phyloP scores from a whole-genome alignment of 2,329 filamentous ascomycete species.

The Alternaria arbusti region DNA sequence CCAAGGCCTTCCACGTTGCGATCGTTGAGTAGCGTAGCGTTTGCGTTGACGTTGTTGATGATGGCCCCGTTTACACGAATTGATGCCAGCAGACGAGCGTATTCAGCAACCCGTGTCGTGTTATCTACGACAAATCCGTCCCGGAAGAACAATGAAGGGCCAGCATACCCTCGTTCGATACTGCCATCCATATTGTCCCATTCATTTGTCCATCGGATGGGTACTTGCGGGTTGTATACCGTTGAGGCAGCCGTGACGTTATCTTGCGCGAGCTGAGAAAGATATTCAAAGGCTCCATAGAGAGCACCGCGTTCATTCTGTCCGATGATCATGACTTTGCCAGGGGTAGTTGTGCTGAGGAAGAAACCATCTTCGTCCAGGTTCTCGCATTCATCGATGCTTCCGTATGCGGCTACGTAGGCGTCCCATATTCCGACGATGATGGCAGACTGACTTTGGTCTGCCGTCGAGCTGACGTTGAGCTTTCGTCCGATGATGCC shows the following conservation, averaged over 20 bases:
- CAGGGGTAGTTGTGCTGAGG: constrained; percentile 56
- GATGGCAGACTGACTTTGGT: constrained; percentile 44
- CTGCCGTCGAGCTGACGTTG: constrained; percentile 37
- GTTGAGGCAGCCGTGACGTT: constrained; percentile 58
- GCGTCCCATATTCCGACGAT: constrained; percentile 59
- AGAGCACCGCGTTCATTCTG: constrained; percentile 71
- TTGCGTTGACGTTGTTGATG: constrained; percentile 76
- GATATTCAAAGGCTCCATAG: constrained; percentile 73
- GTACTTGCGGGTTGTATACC: constrained; percentile 63
- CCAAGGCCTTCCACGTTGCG: constrained; percentile 67
- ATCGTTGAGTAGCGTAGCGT: constrained; percentile 62
- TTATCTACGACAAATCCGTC: constrained; percentile 64
- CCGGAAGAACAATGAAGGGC: constrained; percentile 71
- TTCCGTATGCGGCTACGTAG: constrained; percentile 49
- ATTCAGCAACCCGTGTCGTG: constrained; percentile 65
- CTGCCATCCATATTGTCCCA: constrained; percentile 75
- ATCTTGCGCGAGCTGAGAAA: constrained; percentile 68
- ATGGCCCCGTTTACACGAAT: constrained; percentile 70
- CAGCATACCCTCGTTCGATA: constrained; percentile 73
- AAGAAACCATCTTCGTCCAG: constrained; percentile 67
- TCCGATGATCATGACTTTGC: constrained; percentile 64
- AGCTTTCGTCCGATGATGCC: constrained; percentile 63
- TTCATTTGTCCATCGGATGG: constrained; percentile 73
- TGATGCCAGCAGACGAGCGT: constrained; percentile 71
- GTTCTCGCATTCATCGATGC: constrained; percentile 41